Conservation (phyloP, 2,329 filamentous ascomycete species). For the Malbranchea zuffiana region DNA sequence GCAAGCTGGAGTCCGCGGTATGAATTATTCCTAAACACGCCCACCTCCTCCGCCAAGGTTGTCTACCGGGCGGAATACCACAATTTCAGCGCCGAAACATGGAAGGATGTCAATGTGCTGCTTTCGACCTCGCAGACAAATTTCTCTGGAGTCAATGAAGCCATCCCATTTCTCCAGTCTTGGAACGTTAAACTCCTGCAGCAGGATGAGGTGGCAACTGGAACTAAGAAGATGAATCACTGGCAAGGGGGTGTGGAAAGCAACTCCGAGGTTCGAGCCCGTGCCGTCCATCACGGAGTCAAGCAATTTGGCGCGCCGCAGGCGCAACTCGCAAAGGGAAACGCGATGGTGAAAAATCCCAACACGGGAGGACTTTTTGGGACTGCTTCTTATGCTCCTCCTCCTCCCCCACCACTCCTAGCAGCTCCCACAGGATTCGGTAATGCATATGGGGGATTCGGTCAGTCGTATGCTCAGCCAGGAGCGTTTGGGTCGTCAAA, state of each 20-base stretch:
- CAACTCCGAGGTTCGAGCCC: too few relatives aligned
- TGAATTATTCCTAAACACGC: conserved; percentile 51
- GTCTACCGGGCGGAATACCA: conserved; percentile 53
- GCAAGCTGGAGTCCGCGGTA: conserved; percentile 53
- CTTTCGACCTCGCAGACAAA: conserved; percentile 54
- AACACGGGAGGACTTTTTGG: too few relatives aligned
- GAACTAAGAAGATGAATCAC: conserved; percentile 14
- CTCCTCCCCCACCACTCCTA: too few relatives aligned
- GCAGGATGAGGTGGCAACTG: conserved; percentile 17
- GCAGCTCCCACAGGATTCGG: too few relatives aligned
- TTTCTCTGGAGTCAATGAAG: conserved; percentile 46
- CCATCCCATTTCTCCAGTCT: conserved; percentile 43
- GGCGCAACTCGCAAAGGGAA: too few relatives aligned
- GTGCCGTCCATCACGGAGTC: too few relatives aligned
- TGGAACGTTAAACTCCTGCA: conserved; percentile 47
- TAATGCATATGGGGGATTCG: too few relatives aligned
- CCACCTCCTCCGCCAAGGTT: conserved; percentile 41
- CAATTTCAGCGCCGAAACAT: conserved; percentile 54
- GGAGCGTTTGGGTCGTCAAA: too few relatives aligned
- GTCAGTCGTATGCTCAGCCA: too few relatives aligned
- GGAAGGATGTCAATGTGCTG: conserved; percentile 49
- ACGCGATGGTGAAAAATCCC: too few relatives aligned
- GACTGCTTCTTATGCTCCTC: too few relatives aligned
- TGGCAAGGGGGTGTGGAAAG: conserved; percentile 13
- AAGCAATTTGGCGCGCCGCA: conserved; percentile 10